A percentile compares a stretch with the other conserved stretches of the same genome.
Evolutionary conservation across 176 grass and related monocot genomes (phyloP).

Genomic region (Phragmites australis): DNA sequence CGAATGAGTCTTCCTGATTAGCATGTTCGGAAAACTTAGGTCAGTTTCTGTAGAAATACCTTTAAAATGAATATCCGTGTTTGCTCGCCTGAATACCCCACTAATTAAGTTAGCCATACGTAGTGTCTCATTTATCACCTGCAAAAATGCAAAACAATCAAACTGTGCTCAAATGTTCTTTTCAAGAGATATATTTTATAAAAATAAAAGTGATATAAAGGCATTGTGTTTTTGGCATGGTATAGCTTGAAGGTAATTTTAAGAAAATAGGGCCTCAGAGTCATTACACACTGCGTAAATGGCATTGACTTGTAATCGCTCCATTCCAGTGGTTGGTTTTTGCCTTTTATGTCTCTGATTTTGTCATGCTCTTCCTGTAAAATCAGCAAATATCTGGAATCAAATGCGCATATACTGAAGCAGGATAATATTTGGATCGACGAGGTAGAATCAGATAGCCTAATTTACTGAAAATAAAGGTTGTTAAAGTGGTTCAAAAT

Average conservation of each 20-base stretch:
- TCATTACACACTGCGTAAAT: conserved; percentile 83
- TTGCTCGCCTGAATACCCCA: conserved; percentile 76
- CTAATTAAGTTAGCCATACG: conserved; percentile 76
- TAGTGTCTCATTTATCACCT: conserved; percentile 90
- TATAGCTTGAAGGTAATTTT: neutral
- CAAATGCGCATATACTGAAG: neutral
- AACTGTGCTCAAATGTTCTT: neutral
- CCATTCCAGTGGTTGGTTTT: conserved; percentile 53
- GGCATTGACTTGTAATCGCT: conserved; percentile 81
- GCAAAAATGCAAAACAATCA: neutral
- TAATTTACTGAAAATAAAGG: neutral
- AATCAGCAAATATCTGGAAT: conserved; percentile 7
- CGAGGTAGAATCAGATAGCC: neutral
- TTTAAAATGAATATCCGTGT: conserved; percentile 74
- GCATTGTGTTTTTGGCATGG: neutral
- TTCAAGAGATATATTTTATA: neutral
- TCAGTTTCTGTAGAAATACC: conserved; percentile 38
- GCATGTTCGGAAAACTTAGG: neutral
- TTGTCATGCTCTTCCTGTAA: conserved; percentile 72
- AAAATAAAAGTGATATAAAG: neutral
- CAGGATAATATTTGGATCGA: neutral
- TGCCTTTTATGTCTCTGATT: conserved; percentile 53
- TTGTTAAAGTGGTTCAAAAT: neutral
- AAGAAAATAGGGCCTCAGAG: neutral
- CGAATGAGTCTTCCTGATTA: neutral